Percentiles rank a stretch among this genome's conserved stretches.
phyloP scores from a whole-genome alignment of 768 basidiomycete genomes.

The Omphalotus guepiniiformis region DNA sequence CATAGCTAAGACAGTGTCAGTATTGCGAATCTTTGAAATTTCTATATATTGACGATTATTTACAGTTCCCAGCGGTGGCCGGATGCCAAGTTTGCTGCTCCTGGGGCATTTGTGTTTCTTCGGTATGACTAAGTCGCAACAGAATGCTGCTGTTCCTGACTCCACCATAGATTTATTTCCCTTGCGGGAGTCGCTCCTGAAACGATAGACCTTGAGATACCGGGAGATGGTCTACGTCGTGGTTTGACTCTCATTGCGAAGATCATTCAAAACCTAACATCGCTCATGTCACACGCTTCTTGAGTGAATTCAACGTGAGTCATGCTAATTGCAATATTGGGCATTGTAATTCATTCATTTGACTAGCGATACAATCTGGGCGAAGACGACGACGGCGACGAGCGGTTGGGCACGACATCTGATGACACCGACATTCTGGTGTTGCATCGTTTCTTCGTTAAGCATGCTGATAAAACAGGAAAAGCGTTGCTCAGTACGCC shows the following conservation, averaged over 20 bases:
- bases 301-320: conserved; percentile 71
- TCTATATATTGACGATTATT: background rate
- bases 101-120: conserved; percentile 90
- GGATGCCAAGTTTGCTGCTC: conserved; percentile 72
- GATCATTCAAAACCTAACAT: conserved; percentile 89
- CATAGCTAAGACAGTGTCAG: conserved; percentile 75
- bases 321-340: no score
- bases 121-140: conserved; percentile 45
- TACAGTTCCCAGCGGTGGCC: conserved; percentile 65
- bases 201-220: conserved; percentile 76
- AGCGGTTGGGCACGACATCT: conserved; percentile 71
- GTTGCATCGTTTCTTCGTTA: conserved; percentile 79
- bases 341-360: background rate
- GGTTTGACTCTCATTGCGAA: conserved; percentile 87
- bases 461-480: conserved; percentile 83
- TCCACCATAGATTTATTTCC: conserved; percentile 70
- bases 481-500: conserved; percentile 77
- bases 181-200: conserved; percentile 88
- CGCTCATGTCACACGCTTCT: conserved; percentile 66
- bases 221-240: conserved; percentile 65
- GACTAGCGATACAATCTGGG: conserved; percentile 18
- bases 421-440: conserved; percentile 84
- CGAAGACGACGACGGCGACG: conserved; percentile 62
- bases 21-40: conserved; percentile 4
- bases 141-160: background rate